A percentile compares a stretch with the other conserved stretches of the same genome.
Evolutionary conservation across 2,329 filamentous ascomycete species (phyloP).

Genomic region (Pyrenochaeta sp.): DNA sequence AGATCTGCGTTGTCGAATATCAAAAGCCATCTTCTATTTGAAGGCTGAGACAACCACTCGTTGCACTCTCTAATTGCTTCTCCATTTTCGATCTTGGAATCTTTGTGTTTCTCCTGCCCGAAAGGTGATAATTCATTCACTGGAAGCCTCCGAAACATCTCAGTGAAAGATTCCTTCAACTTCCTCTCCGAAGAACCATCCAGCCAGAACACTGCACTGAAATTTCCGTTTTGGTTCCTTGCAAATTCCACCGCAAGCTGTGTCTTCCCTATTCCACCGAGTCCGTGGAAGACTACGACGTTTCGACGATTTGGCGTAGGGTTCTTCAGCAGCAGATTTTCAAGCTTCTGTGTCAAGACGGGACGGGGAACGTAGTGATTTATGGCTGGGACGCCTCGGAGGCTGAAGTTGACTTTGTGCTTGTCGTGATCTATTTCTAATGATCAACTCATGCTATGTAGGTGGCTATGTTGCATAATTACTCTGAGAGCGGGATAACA

Average conservation of each 20-base stretch:
- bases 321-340: conserved; percentile 20
- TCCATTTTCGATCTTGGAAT: conserved; percentile 12
- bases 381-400: conserved; percentile 12
- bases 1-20: conserved; percentile 32
- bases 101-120: conserved; percentile 12
- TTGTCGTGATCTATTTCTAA: conserved; percentile 10
- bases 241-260: conserved; percentile 19
- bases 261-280: conserved; percentile 27
- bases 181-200: conserved; percentile 16
- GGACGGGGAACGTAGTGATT: conserved; percentile 27
- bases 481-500: too few relatives aligned
- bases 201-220: conserved; percentile 24
- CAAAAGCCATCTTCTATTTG: conserved; percentile 20
- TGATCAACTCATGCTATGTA: too few relatives aligned
- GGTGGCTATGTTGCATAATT: too few relatives aligned
- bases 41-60: conserved; percentile 21
- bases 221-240: conserved; percentile 11
- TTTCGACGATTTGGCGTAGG: conserved; percentile 26
- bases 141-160: conserved; percentile 18
- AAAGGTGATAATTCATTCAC: conserved; percentile 14
- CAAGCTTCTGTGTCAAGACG: conserved; percentile 23
- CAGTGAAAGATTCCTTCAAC: conserved; percentile 20
- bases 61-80: conserved; percentile 19
- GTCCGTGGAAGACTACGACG: conserved; percentile 18
- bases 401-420: conserved; percentile 19